Conservation (phyloP, 2,329 filamentous ascomycete genomes). For the Arachnopeziza araneosa region DNA sequence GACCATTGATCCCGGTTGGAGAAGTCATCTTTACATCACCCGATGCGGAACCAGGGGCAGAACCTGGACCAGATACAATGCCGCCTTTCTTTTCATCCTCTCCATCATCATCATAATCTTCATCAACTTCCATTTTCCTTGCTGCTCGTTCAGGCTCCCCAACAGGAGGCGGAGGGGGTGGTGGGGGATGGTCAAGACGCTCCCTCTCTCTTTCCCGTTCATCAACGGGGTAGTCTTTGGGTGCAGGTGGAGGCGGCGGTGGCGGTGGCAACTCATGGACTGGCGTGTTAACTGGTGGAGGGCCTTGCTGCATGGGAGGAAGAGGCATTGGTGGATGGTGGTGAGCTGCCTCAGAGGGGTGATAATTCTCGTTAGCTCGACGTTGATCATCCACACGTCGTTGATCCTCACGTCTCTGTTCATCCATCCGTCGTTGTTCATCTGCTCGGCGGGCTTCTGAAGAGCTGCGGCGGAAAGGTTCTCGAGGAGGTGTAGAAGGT, state of each 20-base stretch:
- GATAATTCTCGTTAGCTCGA: conserved; percentile 71
- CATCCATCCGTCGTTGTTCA: conserved; percentile 46
- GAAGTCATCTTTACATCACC: conserved; percentile 48
- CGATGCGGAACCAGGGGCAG: conserved; percentile 36
- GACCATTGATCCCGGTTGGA: conserved; percentile 36
- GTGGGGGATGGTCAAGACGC: conserved; percentile 32
- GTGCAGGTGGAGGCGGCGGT: conserved; percentile 34
- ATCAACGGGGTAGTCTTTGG: conserved; percentile 50
- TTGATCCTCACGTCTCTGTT: conserved; percentile 62
- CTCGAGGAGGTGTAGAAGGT: conserved; percentile 66
- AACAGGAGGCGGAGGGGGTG: conserved; percentile 41
- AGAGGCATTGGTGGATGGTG: conserved; percentile 62
- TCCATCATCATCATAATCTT: conserved; percentile 92
- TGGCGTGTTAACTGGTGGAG: conserved; percentile 42
- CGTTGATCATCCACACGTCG: conserved; percentile 56
- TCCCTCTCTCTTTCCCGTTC: conserved; percentile 41
- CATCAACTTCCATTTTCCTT: conserved; percentile 93
- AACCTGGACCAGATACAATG: conserved; percentile 39
- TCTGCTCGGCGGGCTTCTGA: conserved; percentile 61
- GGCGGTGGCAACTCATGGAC: conserved; percentile 41
- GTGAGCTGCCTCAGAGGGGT: conserved; percentile 88
- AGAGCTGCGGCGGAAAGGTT: conserved; percentile 70
- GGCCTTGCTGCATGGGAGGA: conserved; percentile 59
- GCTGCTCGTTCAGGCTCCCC: conserved; percentile 79
- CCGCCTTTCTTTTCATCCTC: conserved; percentile 73